Evolutionary conservation across 1,139 yeast species (phyloP).

Genomic region (Taiozyma sp.): DNA sequence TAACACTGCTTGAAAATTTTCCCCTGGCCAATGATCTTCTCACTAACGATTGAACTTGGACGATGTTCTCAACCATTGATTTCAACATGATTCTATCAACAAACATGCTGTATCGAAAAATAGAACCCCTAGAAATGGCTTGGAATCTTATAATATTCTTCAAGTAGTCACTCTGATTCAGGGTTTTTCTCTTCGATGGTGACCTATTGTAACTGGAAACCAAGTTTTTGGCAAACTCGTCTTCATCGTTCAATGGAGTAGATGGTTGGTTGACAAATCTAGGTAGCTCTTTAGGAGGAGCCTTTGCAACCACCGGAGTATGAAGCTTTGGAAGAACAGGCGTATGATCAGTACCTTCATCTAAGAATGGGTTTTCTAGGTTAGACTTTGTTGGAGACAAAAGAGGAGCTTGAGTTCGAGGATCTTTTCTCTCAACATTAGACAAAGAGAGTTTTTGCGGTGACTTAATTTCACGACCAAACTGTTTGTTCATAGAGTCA

Average conservation of each 20-base stretch:
- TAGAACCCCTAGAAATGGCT: conserved; percentile 60
- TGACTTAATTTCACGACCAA: conserved; percentile 12
- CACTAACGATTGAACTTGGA: conserved; percentile 31
- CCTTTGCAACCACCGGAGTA: too few species aligned
- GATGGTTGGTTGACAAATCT: background rate
- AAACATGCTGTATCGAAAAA: conserved; percentile 55
- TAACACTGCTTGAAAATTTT: conserved; percentile 4
- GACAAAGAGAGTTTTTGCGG: conserved; percentile 2
- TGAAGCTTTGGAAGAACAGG: conserved; percentile 7
- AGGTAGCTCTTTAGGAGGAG: background rate
- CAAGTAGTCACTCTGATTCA: conserved; percentile 30
- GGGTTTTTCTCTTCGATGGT: conserved; percentile 27
- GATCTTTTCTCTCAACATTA: background rate
- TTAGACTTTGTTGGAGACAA: background rate
- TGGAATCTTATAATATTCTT: conserved; percentile 41
- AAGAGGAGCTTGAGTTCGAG: background rate
- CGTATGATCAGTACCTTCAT: conserved; percentile 3
- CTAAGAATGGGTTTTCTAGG: conserved; percentile 12
- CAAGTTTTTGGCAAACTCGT: background rate
- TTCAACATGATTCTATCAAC: conserved; percentile 55
- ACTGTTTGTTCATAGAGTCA: conserved; percentile 28
- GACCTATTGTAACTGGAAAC: conserved; percentile 19
- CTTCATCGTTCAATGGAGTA: conserved; percentile 1
- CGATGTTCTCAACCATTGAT: conserved; percentile 45
- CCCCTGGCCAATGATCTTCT: conserved; percentile 24